A percentile compares a stretch with the other conserved stretches of the same genome.
Conservation (phyloP, 1,284 basidiomycete genomes). For the Pascua guehoae region DNA sequence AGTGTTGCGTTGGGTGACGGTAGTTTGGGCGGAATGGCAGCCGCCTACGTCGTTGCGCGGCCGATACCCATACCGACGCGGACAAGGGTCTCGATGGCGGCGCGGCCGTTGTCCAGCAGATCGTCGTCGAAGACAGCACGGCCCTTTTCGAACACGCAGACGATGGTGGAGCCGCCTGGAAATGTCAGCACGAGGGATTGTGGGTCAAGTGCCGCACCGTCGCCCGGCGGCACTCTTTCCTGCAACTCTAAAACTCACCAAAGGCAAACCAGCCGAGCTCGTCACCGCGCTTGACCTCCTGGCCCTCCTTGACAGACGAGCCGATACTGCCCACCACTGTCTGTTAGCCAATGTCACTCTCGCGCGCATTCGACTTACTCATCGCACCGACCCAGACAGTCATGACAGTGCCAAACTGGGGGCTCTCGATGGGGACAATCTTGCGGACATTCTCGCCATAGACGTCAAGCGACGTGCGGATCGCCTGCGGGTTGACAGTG, state of each 20-base stretch:
- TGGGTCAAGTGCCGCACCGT: neutral
- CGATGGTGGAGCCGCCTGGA: slow-evolving; percentile 81
- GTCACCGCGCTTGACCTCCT: slow-evolving; percentile 72
- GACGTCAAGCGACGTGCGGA: slow-evolving; percentile 64
- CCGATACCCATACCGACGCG: slow-evolving; percentile 83
- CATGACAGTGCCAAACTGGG: slow-evolving; percentile 82
- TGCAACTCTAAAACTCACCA: slow-evolving; percentile 54
- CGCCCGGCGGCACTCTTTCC: neutral
- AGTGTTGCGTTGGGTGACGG: too few species aligned
- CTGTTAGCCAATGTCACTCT: slow-evolving; percentile 6
- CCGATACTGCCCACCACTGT: slow-evolving; percentile 79
- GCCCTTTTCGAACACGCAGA: slow-evolving; percentile 78
- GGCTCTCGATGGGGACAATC: slow-evolving; percentile 81
- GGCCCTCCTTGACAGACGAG: slow-evolving; percentile 78
- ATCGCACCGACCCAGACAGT: slow-evolving; percentile 85
- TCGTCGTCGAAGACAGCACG: slow-evolving; percentile 85
- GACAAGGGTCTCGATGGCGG: slow-evolving; percentile 80
- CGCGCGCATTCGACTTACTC: slow-evolving; percentile 52
- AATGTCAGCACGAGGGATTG: neutral
- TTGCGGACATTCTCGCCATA: slow-evolving; percentile 91
- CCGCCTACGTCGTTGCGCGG: slow-evolving; percentile 1
- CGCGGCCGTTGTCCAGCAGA: slow-evolving; percentile 74
- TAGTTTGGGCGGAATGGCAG: too few species aligned
- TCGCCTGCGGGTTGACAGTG: slow-evolving; percentile 67
- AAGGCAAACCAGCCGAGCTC: slow-evolving; percentile 94